These are phyloP conservation scores for Fusarium sp. DNA, from an alignment of 2,329 filamentous ascomycete species.

Conservation along the genomic window DNA sequence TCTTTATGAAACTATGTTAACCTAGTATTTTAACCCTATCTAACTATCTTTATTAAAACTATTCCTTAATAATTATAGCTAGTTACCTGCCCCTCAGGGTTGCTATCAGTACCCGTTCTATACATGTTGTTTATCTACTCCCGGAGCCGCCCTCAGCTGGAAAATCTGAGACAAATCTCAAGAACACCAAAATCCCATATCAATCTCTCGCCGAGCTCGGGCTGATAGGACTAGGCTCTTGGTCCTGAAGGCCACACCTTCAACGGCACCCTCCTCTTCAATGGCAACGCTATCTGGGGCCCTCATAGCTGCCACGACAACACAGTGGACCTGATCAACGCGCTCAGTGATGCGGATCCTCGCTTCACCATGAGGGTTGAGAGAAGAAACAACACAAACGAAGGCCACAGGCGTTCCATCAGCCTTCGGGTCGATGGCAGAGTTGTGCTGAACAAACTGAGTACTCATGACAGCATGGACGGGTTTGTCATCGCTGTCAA, in stretches of 20 bases:
- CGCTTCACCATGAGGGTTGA: neutral
- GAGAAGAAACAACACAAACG: neutral
- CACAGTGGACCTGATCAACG: neutral
- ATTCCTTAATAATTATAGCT: too few species aligned
- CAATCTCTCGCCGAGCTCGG: too few species aligned
- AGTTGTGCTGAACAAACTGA: neutral
- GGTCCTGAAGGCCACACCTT: neutral
- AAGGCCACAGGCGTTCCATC: neutral
- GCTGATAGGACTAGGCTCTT: too few species aligned
- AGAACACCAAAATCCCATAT: too few species aligned
- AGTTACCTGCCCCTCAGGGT: too few species aligned
- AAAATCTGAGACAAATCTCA: too few species aligned
- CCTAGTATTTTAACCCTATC: too few species aligned
- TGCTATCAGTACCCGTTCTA: too few species aligned
- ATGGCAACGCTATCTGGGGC: neutral
- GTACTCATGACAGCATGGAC: neutral
- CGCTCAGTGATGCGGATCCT: neutral
- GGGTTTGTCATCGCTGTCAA: neutral
- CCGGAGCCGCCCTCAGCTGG: too few species aligned
- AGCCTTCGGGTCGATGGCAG: neutral
- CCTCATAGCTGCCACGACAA: neutral
- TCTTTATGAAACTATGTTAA: too few species aligned
- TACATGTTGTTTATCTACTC: too few species aligned
- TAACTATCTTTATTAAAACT: too few species aligned
- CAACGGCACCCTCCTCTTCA: neutral